phyloP scores from a whole-genome alignment of 768 basidiomycete species.

The Tephrocybe sp. region DNA sequence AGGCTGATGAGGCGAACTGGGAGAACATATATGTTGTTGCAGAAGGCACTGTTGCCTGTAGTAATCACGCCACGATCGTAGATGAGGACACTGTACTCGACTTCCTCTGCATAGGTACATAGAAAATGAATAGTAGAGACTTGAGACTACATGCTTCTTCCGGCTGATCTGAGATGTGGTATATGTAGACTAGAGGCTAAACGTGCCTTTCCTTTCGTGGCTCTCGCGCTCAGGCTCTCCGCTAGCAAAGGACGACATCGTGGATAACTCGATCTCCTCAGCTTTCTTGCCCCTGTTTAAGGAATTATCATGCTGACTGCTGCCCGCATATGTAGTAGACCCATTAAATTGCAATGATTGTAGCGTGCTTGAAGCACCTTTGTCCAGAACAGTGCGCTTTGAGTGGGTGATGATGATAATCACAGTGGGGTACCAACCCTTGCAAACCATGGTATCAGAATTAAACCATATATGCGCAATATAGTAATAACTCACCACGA shows the following conservation, averaged over 20 bases:
- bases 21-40: no score
- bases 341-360: neutral
- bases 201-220: neutral
- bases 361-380: neutral
- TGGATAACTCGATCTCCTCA: neutral
- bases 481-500: slow-evolving; percentile 1
- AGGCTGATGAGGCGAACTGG: no score
- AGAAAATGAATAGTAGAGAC: neutral
- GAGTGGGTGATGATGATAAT: slow-evolving; percentile 8
- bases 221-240: neutral
- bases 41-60: no score
- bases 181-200: neutral
- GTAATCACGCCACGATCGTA: no score
- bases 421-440: slow-evolving; percentile 5
- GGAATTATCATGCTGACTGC: neutral
- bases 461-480: neutral
- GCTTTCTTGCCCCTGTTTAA: neutral
- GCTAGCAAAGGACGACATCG: no score
- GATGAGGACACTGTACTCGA: no score
- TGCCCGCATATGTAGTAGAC: neutral
- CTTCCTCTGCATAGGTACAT: no score
- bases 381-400: slow-evolving; percentile 2
- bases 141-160: no score
- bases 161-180: neutral
- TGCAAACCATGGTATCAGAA: neutral